These are phyloP conservation scores for Rhizopogon rudus DNA, from an alignment of 768 basidiomycete species.

Conservation along the genomic window DNA sequence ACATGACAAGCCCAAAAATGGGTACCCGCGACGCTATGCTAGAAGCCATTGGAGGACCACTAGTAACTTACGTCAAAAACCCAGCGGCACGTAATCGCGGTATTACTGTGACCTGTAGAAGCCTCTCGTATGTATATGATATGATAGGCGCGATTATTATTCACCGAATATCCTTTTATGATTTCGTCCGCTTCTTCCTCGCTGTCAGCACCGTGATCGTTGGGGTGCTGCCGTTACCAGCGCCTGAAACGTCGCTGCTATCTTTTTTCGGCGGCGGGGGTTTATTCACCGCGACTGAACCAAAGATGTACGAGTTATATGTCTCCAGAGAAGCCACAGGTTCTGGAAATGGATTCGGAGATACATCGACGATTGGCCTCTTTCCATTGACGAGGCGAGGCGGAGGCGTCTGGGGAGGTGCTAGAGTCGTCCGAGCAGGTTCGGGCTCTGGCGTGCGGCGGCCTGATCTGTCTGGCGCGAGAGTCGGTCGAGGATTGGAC, in stretches of 20 bases:
- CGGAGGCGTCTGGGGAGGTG: constrained; percentile 50
- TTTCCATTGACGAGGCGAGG: constrained; percentile 29
- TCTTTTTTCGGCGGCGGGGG: constrained; percentile 25
- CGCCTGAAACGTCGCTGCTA: constrained; percentile 6
- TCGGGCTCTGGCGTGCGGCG: constrained; percentile 40
- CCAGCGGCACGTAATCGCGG: constrained; percentile 13
- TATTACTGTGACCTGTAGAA: constrained; percentile 4
- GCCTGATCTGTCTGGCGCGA: constrained; percentile 18
- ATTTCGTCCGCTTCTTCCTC: constrained; percentile 43
- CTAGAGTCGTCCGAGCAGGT: constrained; percentile 22
- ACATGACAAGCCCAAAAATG: not conserved
- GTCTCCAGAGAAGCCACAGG: constrained; percentile 57
- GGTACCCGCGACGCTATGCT: not conserved
- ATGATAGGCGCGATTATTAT: constrained; percentile 2
- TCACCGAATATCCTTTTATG: constrained; percentile 9
- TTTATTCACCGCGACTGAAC: constrained; percentile 50
- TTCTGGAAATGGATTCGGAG: constrained; percentile 66
- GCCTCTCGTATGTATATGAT: not conserved
- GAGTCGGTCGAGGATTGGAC: constrained; percentile 14
- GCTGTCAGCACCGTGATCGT: constrained; percentile 56
- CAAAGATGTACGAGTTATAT: constrained; percentile 58
- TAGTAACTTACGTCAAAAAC: not conserved
- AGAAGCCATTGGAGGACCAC: not conserved
- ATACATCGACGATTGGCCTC: constrained; percentile 37
- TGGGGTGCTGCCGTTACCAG: constrained; percentile 10